Evolutionary conservation across 1,139 yeast genomes (phyloP), one percentile per base, ranked within the genome.

Genomic region (Debaryomycetaceae sp.): DNA sequence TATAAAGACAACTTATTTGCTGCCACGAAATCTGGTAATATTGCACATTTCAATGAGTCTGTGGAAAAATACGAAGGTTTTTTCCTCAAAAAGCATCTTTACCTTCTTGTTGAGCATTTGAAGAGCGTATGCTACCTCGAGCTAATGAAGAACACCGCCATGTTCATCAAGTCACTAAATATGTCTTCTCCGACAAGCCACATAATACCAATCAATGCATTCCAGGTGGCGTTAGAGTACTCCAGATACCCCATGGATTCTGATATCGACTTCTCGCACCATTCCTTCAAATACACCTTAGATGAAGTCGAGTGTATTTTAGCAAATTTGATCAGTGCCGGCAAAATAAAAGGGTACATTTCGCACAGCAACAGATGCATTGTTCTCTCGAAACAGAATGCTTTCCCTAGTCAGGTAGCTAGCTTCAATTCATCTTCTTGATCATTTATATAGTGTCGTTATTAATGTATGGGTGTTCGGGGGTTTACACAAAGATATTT

Each of bases 311-410:
- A 91, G 64, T 83, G 95, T 51, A 64, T 79, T 24, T 55, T 90
- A 37, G 91, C 97, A 0, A 78, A 78, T 45, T 65, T 87, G 54
- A 88, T 91, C 14, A 70, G 75, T 42, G 66, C 64, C 38, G 87
- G 88, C 8, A 68, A 67, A 45, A 70, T 90, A 47, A 89, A 87
- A 65, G 98, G 97, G 1, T 91, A 90, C 62, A 66, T 91, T 23
- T 86, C 96, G 6, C 95, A 88, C 58, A 78, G 81, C 13, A 81
- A 86, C 54, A 71, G 80, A 44, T 85, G 87, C 47, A 69, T 90
- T 27, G 97, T 91, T 13, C 65, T 91, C 46, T 84, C 95, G 53
- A 87, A 85, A 60, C 78, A 74, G 24, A 79, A 79, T 29, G 84
- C 97, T 4, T 91, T 91, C 58, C 95, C 95, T 1, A 53, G 47